A percentile compares a stretch with the other conserved stretches of the same genome.
Evolutionary conservation across 805 yeast genomes (phyloP).

Genomic region (Priceomyces carsonii): DNA sequence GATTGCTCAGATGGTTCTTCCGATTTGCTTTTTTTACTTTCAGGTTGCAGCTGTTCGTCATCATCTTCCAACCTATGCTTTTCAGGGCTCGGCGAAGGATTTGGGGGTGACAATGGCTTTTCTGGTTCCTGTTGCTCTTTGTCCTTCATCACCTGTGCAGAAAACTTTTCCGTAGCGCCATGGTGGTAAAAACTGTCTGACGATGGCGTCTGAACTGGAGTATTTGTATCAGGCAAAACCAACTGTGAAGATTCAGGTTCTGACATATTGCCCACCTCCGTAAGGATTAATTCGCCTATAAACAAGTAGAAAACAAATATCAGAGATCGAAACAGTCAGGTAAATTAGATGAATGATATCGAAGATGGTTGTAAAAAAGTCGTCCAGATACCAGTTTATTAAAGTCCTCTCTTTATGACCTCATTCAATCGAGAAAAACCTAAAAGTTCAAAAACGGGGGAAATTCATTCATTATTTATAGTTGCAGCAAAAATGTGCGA

Average conservation of each 20-base stretch:
- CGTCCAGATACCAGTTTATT: conserved; percentile 5
- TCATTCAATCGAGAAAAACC: conserved; percentile 8
- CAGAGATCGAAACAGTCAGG: conserved; percentile 2
- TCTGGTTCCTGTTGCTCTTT: conserved; percentile 20
- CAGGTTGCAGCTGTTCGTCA: conserved; percentile 18
- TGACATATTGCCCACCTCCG: conserved; percentile 20
- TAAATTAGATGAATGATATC: conserved; percentile 1
- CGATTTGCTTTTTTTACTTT: conserved; percentile 10
- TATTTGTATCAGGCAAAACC: conserved; percentile 29
- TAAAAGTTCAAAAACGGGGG: conserved; percentile 8
- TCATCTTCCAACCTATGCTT: conserved; percentile 33
- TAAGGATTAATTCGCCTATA: conserved; percentile 1
- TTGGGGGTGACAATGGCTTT: conserved; percentile 46
- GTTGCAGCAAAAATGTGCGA: conserved; percentile 5
- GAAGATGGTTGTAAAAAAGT: too few relatives aligned
- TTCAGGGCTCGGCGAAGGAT: conserved; percentile 45
- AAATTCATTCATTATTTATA: conserved; percentile 10
- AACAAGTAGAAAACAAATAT: neutral
- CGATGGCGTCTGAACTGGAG: conserved; percentile 42
- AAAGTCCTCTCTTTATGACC: conserved; percentile 8
- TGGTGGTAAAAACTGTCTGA: conserved; percentile 26
- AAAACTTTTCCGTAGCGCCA: conserved; percentile 17
- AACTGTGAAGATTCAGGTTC: conserved; percentile 17
- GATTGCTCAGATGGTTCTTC: conserved; percentile 3
- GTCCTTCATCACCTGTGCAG: conserved; percentile 9